Base-by-base conservation (phyloP, 2,329 filamentous ascomycete genomes). In the Fusarium anguioides region DNA sequence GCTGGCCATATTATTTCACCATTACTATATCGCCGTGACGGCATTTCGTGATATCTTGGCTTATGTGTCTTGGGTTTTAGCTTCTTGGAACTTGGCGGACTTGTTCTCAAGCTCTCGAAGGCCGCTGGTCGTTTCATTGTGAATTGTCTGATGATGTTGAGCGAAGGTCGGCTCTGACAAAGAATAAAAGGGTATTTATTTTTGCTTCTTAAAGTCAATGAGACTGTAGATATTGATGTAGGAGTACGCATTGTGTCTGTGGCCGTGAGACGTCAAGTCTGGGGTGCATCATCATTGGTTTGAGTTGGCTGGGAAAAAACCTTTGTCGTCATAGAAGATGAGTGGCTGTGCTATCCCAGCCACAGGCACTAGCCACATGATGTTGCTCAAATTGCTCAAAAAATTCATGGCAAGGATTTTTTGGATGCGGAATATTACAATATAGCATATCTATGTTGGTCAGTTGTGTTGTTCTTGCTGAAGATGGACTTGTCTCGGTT, bases 1-100 rank as follows among this genome's bases (percentile, higher is more conserved):
- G 89, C 89, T 4, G 89, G 89, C 89, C 89, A 91, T 45, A 89
- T 79, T 2, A 81, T 76, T 11, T 79, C 77, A 3, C 86, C 87
- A 18, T 77, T 67, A 1, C 78, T 77, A 60, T 83, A 81, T 51
- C 73, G 51, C 7, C 29, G 29, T 3, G 60, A 67, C 1, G 54
- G 46, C 1, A 60, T 67, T 20, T 56, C 18, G 21, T 71, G 60
- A 42, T 71, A 66, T 8, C 63, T 64, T 2, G 66, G 51, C 5
- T 57, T 11, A 20, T 37, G 27, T 11, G 8, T 5, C 9, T 9
- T 17, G 8, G 44, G 4, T 8, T 24, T 53, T 12, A 24, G 4
- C 33, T 57, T 60, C 41, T 69, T 70, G 5, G 57, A 18, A 7
- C 14, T 39, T 15, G 8, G 33, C 4, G 21, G n/a, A 17, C 17